phyloP scores from a whole-genome alignment of 495 filamentous ascomycete species.

The Neurospora sp. region DNA sequence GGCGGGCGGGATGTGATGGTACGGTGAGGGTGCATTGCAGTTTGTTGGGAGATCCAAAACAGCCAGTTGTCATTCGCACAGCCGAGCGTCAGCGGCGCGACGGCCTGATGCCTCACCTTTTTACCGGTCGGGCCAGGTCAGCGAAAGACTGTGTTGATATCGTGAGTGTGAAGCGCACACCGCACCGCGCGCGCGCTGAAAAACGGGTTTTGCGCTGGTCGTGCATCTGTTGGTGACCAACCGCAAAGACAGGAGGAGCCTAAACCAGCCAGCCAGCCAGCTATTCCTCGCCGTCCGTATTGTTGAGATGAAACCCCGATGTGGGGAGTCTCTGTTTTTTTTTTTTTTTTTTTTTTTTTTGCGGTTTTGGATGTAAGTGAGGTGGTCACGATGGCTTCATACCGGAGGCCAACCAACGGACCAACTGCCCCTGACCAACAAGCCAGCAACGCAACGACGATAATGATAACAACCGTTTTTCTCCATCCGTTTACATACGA shows the following conservation, averaged over 20 bases:
- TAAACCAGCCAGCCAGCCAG: background rate
- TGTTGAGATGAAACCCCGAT: conserved; percentile 5
- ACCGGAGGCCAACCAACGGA: conserved; percentile 2
- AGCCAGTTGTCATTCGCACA: no score
- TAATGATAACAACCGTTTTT: background rate
- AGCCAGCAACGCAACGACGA: background rate
- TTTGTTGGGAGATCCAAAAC: background rate
- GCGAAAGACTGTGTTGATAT: background rate
- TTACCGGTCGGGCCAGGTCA: background rate
- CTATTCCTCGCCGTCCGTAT: background rate
- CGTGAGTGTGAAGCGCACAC: background rate
- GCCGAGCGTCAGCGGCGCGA: background rate
- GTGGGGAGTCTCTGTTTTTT: background rate
- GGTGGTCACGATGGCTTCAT: background rate
- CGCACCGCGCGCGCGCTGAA: background rate
- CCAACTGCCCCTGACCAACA: background rate
- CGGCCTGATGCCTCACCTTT: background rate
- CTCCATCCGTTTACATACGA: background rate
- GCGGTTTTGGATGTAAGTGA: background rate
- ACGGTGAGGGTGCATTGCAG: background rate
- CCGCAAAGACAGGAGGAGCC: background rate
- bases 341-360: background rate
- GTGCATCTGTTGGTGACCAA: background rate
- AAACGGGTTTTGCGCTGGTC: background rate
- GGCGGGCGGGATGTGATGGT: background rate